Evolutionary conservation across 306 rosid genomes (phyloP).

Genomic region (Glycine latifolia): DNA sequence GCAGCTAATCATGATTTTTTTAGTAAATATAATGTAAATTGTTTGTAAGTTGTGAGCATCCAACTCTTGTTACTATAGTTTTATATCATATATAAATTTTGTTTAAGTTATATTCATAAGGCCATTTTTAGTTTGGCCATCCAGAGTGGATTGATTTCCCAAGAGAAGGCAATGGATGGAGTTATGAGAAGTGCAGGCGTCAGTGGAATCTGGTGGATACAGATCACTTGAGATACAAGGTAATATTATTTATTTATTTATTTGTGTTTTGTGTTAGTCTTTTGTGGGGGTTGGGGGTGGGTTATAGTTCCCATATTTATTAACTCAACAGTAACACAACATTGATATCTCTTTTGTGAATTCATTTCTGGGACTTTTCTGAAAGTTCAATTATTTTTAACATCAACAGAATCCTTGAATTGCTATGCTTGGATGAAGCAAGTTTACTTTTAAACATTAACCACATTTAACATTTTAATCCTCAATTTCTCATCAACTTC

Average conservation of each 20-base stretch:
- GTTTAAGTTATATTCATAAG: conserved; percentile 32
- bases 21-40: conserved; percentile 20
- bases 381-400: conserved; percentile 10
- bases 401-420: neutral
- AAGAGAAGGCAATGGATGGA: conserved; percentile 98
- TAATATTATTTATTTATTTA: conserved; percentile 21
- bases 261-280: neutral
- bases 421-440: conserved; percentile 17
- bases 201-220: conserved; percentile 91
- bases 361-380: conserved; percentile 31
- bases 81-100: conserved; percentile 15
- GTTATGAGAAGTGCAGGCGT: conserved; percentile 94
- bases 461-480: neutral
- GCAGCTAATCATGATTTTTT: conserved; percentile 29
- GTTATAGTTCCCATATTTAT: conserved; percentile 10
- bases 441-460: neutral
- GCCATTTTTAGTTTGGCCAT: conserved; percentile 80
- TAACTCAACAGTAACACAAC: neutral
- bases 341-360: conserved; percentile 40
- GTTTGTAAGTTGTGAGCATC: neutral
- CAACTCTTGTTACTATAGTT: conserved; percentile 32
- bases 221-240: conserved; percentile 92
- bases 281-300: neutral
- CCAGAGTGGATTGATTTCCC: conserved; percentile 99
- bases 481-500: conserved; percentile 4